Evolutionary conservation across 148 eudicot species (phyloP).

Genomic region (Diospyros kaki): DNA sequence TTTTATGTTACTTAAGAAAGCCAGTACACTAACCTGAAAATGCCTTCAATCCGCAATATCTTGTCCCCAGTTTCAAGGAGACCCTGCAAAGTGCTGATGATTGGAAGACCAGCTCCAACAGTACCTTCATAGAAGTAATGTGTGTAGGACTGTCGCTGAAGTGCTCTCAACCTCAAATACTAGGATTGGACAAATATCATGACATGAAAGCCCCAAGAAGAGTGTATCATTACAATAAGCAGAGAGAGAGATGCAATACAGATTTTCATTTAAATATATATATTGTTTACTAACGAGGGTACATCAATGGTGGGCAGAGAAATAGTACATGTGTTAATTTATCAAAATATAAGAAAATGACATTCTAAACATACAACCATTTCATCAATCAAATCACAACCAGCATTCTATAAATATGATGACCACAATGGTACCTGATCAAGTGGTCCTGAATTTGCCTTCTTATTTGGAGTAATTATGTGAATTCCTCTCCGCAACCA

Average conservation of each 20-base stretch:
- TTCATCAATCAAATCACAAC: background rate
- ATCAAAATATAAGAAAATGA: background rate
- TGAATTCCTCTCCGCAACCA: slow-evolving; percentile 90
- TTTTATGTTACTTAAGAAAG: background rate
- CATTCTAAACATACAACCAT: background rate
- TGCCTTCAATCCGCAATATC: slow-evolving; percentile 84
- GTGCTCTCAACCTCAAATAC: background rate
- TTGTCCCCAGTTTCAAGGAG: slow-evolving; percentile 96
- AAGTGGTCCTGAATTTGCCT: slow-evolving; percentile 99
- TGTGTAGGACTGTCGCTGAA: background rate
- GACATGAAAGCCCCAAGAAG: background rate
- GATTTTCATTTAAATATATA: background rate
- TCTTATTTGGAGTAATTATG: slow-evolving; percentile 88
- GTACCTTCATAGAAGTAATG: background rate
- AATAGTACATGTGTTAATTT: background rate
- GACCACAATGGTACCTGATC: slow-evolving; percentile 55
- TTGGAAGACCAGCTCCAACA: slow-evolving; percentile 39
- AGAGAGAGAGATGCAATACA: slow-evolving; percentile 4
- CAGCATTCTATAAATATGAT: background rate
- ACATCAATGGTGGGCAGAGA: background rate
- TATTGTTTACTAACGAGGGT: too few species aligned
- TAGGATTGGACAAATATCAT: background rate
- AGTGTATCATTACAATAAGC: too few species aligned
- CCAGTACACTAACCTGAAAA: slow-evolving; percentile 65
- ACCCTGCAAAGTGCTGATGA: slow-evolving; percentile 86